These are phyloP conservation scores for Xylaria cubensis DNA, from an alignment of 495 filamentous ascomycete genomes.

Conservation along the genomic window DNA sequence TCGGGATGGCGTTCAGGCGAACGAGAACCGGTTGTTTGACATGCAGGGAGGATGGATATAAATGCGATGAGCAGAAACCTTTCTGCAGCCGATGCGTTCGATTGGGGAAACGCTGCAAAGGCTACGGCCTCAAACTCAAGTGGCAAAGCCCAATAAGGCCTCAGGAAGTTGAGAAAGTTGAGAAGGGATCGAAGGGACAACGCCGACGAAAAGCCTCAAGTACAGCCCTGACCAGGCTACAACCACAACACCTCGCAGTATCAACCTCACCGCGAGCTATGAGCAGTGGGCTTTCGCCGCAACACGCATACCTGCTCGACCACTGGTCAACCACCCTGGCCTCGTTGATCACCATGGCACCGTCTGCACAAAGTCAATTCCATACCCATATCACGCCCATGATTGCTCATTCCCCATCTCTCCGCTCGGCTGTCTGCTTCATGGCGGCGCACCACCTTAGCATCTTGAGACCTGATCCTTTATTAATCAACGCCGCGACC, in stretches of 20 bases:
- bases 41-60: conserved; percentile 42
- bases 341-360: conserved; percentile 36
- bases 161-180: background rate
- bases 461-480: conserved; percentile 32
- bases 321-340: conserved; percentile 41
- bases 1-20: conserved; percentile 37
- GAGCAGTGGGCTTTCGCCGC: conserved; percentile 17
- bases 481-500: conserved; percentile 34
- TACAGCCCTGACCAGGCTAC: conserved; percentile 4
- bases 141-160: conserved; percentile 33
- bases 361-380: conserved; percentile 34
- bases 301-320: conserved; percentile 34
- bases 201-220: background rate
- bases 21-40: conserved; percentile 42
- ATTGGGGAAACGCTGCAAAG: conserved; percentile 37
- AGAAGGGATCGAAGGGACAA: conserved; percentile 15
- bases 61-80: conserved; percentile 42
- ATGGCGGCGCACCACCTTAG: conserved; percentile 42
- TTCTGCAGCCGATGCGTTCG: conserved; percentile 40
- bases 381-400: conserved; percentile 40
- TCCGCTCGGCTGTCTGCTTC: conserved; percentile 36
- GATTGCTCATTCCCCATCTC: conserved; percentile 34
- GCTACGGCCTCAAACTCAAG: conserved; percentile 39
- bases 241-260: background rate
- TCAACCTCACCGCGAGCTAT: conserved; percentile 12